Percentiles rank a stretch among this genome's conserved stretches.
phyloP scores from a whole-genome alignment of 2,329 filamentous ascomycete genomes.

The Exserohilum rostratum region DNA sequence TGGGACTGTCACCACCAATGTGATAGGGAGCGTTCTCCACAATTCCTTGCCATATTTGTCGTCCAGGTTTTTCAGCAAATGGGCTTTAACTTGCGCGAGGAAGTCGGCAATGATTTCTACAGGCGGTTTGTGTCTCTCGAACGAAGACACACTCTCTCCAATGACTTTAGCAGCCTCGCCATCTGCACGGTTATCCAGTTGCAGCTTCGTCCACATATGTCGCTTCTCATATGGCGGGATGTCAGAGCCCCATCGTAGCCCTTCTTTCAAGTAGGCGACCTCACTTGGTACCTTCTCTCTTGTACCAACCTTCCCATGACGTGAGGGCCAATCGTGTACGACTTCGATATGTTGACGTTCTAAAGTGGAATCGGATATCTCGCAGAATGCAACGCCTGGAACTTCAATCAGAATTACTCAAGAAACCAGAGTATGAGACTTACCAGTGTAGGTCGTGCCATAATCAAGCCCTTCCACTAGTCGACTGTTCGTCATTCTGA shows the following conservation, averaged over 20 bases:
- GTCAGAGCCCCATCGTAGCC: conserved; percentile 3
- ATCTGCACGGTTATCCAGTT: conserved; percentile 22
- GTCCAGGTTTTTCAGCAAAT: conserved; percentile 32
- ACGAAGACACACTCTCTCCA: conserved; percentile 9
- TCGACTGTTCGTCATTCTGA: conserved; percentile 2
- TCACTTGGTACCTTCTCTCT: conserved; percentile 40
- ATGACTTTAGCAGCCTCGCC: conserved; percentile 27
- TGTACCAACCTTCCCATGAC: conserved; percentile 28
- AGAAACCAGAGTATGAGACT: not conserved
- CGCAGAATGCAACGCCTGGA: conserved; percentile 41
- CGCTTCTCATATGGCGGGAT: conserved; percentile 27
- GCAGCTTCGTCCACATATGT: conserved; percentile 43
- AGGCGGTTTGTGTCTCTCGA: conserved; percentile 3
- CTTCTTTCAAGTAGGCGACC: conserved; percentile 20
- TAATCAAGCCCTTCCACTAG: conserved; percentile 27
- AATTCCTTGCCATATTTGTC: conserved; percentile 24
- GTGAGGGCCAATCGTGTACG: conserved; percentile 35
- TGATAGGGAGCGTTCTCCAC: conserved; percentile 26
- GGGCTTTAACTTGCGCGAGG: conserved; percentile 25
- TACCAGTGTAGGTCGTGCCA: conserved; percentile 33
- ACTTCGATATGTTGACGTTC: conserved; percentile 25
- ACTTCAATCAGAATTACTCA: not conserved
- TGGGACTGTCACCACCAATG: conserved; percentile 31
- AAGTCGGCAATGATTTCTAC: conserved; percentile 41
- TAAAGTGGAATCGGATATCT: conserved; percentile 19